Base-by-base conservation (phyloP, 2,329 filamentous ascomycete genomes). In the Aureobasidium sp. region DNA sequence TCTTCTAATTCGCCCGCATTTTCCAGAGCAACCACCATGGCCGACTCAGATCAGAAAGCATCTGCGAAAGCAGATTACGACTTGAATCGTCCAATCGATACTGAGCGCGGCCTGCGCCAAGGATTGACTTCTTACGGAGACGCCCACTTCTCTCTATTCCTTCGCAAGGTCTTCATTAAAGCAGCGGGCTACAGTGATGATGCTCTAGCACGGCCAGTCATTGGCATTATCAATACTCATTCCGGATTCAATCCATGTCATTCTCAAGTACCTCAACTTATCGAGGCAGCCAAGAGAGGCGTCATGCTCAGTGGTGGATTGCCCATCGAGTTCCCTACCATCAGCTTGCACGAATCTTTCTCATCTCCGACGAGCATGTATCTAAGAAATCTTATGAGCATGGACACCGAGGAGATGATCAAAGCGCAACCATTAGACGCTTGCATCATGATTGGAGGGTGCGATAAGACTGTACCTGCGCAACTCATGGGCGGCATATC, bases 341-440 rank as follows among this genome's bases (percentile, higher is more conserved):
- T 91, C 61, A 88, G 84, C 64, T 69, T 90, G 1, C 84, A 87
- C 65, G 87, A 90, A 77, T 82, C 79, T 2, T 90, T 91, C 69
- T 79, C 87, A 0, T 77, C 80, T 49, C 87, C 87, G 3, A 90
- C 87, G 5, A 89, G 86, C 74, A 90, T 91, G 88, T 90, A 85
- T 61, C 69, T 90, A 54, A 74, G 88, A 36, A 90, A 90, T 66
- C 68, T 90, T 61, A 90, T 91, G 87, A 86, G 84, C 66, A 89
- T 90, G 85, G 88, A 90, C 68, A 90, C 88, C 0, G 88, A 90
- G 71, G 87, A 90, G 75, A 90, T 90, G 87, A 85, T 90, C 60
- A 77, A 77, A 48, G 87, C 86, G 0, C 87, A 90, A 71, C 87
- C 87, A 0, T 78, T 87, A 16, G 87, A 90, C 72, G 83, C 85